These are phyloP conservation scores for Zasmidium cellare DNA, from an alignment of 2,329 filamentous ascomycete genomes.

Conservation along the genomic window DNA sequence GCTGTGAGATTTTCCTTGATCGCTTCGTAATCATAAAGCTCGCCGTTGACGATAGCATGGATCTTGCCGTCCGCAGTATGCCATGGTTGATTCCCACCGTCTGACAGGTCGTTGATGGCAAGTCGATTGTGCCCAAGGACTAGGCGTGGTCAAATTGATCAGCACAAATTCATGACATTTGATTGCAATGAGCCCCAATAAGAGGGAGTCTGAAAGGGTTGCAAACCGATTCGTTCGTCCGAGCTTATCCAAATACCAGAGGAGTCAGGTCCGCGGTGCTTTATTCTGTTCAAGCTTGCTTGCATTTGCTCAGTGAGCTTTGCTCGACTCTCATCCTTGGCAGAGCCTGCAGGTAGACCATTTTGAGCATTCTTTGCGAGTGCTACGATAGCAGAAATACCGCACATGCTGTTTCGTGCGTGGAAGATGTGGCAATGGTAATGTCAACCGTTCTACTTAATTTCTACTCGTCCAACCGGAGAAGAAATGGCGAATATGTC, in stretches of 20 bases:
- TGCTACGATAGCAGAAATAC: conserved; percentile 1
- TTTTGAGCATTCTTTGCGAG: neutral
- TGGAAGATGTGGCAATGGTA: too few species aligned
- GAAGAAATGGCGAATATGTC: too few species aligned
- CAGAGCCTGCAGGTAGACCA: neutral
- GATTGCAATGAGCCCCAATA: neutral
- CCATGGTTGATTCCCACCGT: conserved; percentile 49
- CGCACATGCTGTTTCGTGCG: conserved; percentile 10
- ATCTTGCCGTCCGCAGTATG: conserved; percentile 34
- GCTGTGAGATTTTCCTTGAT: conserved; percentile 41
- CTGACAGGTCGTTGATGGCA: conserved; percentile 54
- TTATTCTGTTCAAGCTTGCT: conserved; percentile 6
- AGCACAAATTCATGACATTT: too few species aligned
- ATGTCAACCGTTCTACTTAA: too few species aligned
- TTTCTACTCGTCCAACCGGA: too few species aligned
- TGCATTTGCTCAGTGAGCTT: neutral
- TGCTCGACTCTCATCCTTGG: neutral
- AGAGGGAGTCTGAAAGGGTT: neutral
- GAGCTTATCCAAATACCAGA: conserved; percentile 48
- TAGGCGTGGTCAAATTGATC: conserved; percentile 28
- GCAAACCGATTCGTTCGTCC: conserved; percentile 44
- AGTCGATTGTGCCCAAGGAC: conserved; percentile 54
- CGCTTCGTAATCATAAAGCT: conserved; percentile 57
- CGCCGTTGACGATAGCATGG: conserved; percentile 61
- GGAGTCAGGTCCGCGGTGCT: conserved; percentile 43